Base-by-base conservation (phyloP, 192 early-diverging fungal species). In the Mortierella claussenii region DNA sequence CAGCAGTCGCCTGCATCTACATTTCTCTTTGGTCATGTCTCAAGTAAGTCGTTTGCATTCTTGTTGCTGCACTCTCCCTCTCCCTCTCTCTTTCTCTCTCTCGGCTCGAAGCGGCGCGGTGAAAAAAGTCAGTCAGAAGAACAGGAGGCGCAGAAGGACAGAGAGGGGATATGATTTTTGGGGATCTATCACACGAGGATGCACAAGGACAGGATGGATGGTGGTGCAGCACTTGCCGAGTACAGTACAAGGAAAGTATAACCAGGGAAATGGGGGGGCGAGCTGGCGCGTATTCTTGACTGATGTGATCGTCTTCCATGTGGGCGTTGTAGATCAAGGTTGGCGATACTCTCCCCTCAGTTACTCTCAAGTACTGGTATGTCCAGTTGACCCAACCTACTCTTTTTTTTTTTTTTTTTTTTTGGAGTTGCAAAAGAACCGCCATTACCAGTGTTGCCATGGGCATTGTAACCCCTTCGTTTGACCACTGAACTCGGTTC, bases 291-390 rank as follows among this genome's bases (percentile, higher is more conserved):
- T 40, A 48, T 20, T 23, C 13, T 20, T 43, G 20, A 23, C 27
- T 30, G 8, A 26, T n/a, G 23, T 30, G 4, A 0, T 23, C 27
- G 8, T 45, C 28, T 59, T 44, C 28, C 18, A 26, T 32, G 50
- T 36, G n/a, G 28, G 15, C 30, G 6, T 55, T 15, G 28, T 31
- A 76, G 73, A 82, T 87, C 63, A 57, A 82, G 68, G 80, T 86
- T 49, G 86, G 86, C 79, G 86, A 88, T 59, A 79, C 74, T 12
- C 75, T 88, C 40, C 86, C 86, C 36, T 66, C 82, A 32, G 62
- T 82, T 21, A 67, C 78, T n/a, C 85, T 88, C 52, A 84, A 83
- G 50, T 88, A 86, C 64, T 75, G 69, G 82, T 50, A 81, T 74
- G n/a, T 21, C 27, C 4, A 23, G 24, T 2, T 13, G 33, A 5